Evolutionary conservation across 129 eudicot genomes (phyloP).

Genomic region (Lactuca sativa): DNA sequence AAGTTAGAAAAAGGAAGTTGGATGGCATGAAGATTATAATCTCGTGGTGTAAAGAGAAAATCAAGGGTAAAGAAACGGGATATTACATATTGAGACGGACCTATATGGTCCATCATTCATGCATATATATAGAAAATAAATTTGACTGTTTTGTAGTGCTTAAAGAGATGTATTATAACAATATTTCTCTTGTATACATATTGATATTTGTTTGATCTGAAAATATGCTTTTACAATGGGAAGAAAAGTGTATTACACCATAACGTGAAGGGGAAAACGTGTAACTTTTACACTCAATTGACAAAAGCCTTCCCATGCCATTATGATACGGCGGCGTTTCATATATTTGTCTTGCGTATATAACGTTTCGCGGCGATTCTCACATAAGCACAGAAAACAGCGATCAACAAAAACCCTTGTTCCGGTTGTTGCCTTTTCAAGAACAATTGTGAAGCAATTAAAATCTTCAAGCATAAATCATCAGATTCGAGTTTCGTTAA

Average conservation of each 20-base stretch:
- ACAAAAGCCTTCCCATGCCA: not conserved
- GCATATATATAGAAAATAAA: not conserved
- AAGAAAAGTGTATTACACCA: not conserved
- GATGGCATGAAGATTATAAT: not conserved
- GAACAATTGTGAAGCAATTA: not conserved
- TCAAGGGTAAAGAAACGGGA: too few species aligned
- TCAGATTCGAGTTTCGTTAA: conserved; percentile 1
- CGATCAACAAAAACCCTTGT: conserved; percentile 22
- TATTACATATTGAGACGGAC: not conserved
- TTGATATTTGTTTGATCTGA: too few species aligned
- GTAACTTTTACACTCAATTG: conserved; percentile 7
- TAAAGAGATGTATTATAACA: not conserved
- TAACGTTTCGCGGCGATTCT: conserved; percentile 18
- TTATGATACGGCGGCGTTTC: conserved; percentile 18
- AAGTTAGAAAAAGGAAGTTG: not conserved
- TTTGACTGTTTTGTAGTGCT: not conserved
- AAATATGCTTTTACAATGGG: not conserved
- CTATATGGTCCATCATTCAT: not conserved
- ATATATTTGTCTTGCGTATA: conserved; percentile 1
- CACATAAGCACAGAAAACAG: conserved; percentile 1
- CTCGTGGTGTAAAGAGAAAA: not conserved
- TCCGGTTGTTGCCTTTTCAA: conserved; percentile 3
- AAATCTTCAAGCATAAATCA: conserved; percentile 10
- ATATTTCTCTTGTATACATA: too few species aligned
- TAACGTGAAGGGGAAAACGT: not conserved